Base-by-base conservation (phyloP, 2,329 filamentous ascomycete species). In the Xylariaceae sp. region DNA sequence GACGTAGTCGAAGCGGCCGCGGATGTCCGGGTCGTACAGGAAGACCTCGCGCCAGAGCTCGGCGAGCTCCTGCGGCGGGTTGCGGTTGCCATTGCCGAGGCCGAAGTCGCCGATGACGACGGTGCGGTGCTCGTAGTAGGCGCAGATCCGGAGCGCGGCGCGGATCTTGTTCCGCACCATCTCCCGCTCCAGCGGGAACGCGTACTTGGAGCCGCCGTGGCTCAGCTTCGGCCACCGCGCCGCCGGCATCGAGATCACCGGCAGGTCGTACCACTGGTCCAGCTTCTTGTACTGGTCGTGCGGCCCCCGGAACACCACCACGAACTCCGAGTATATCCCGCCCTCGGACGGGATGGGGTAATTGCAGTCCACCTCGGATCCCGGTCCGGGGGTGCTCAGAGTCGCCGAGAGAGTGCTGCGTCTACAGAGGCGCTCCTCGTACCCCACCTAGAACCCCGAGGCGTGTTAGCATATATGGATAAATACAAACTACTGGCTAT, bases 91-190 rank as follows among this genome's bases (percentile, higher is more conserved):
- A 59, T 86, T 86, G 44, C 86, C 86, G 6, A 88, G 75, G 1
- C 86, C 86, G 67, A 88, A 89, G 62, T 85, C 85, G 20, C 84
- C 84, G 55, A 88, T 81, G 48, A 85, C 82, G 20, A 89, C 76
- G 56, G 80, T 78, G 41, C 77, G 74, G 66, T 86, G 84, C 55
- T 77, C 76, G 64, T 84, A 80, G 65, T 80, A 83, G 18, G 82
- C 82, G 60, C 88, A 89, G 60, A 91, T 90, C 45, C 86, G 81
- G 18, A 92, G 81, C 2, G 88, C 86, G 1, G 85, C 83, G 20
- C 85, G 83, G 71, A 92, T 87, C 73, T 91, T 91, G 65, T 89
- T 86, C 65, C 81, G 81, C 74, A 90, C 89, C 70, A 91, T 79
- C 62, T 89, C 85, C 58, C 83, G 83, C 73, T 92, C 89, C 65